phyloP scores from a whole-genome alignment of 164 flowering plant species.

The Nymphaea colorata region DNA sequence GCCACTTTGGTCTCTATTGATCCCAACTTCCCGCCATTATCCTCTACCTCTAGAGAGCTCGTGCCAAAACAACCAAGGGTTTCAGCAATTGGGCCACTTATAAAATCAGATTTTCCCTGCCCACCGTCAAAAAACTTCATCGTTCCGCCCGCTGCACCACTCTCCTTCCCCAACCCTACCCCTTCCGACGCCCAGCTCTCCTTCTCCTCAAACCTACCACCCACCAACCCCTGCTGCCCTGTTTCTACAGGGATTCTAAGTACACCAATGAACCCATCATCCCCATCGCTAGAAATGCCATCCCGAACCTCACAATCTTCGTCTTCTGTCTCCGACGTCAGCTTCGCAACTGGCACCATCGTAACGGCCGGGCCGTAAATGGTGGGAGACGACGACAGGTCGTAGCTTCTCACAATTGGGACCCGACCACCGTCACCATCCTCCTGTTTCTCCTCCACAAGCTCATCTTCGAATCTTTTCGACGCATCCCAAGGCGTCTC shows the following conservation, averaged over 20 bases:
- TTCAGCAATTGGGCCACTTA: not conserved
- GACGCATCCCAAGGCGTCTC: constrained; percentile 31
- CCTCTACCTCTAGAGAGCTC: not conserved
- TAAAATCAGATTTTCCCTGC: not conserved
- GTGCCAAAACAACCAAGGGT: not conserved
- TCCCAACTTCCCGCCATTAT: too few relatives aligned
- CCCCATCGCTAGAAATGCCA: not conserved
- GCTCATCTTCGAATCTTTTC: not conserved
- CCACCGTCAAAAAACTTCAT: not conserved
- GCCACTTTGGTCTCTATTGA: too few relatives aligned
- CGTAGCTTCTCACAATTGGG: not conserved
- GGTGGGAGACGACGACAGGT: not conserved
- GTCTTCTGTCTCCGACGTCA: constrained; percentile 7
- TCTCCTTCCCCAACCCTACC: not conserved
- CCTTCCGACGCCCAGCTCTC: not conserved
- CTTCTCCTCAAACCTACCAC: constrained; percentile 1
- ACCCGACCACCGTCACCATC: not conserved
- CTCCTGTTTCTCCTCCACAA: not conserved
- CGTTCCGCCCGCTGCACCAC: not conserved
- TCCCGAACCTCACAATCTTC: constrained; percentile 1
- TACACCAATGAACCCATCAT: not conserved
- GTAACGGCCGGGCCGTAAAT: not conserved
- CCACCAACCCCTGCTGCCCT: constrained; percentile 2
- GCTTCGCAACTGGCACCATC: not conserved
- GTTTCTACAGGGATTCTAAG: constrained; percentile 1